phyloP scores from a whole-genome alignment of 2,329 filamentous ascomycete species.

The Basipetospora chlamydospora region DNA sequence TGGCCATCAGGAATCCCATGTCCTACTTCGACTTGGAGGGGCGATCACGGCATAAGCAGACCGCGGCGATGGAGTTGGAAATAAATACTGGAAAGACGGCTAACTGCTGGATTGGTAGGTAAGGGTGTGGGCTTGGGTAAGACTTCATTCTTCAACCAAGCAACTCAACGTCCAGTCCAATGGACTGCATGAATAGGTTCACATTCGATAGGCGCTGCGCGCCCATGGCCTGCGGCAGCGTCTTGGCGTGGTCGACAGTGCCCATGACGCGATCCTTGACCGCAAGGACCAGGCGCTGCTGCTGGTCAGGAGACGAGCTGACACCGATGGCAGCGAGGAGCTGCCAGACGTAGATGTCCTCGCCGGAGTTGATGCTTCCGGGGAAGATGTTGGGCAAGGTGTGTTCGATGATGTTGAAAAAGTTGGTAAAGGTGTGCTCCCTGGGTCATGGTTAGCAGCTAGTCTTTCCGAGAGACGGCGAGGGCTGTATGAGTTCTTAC shows the following conservation, averaged over 20 bases:
- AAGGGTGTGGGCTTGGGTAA: too few relatives aligned
- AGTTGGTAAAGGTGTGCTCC: conserved; percentile 65
- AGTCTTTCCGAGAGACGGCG: background rate
- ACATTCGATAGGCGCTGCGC: conserved; percentile 77
- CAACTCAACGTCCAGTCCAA: conserved; percentile 89
- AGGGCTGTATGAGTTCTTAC: conserved; percentile 24
- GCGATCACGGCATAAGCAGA: too few relatives aligned
- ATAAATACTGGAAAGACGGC: too few relatives aligned
- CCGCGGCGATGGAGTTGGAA: too few relatives aligned
- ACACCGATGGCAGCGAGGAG: conserved; percentile 92
- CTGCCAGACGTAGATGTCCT: conserved; percentile 97
- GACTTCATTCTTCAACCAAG: conserved; percentile 15
- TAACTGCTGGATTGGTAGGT: too few relatives aligned
- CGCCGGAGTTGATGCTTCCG: conserved; percentile 72
- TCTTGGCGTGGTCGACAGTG: conserved; percentile 79
- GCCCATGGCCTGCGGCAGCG: conserved; percentile 73
- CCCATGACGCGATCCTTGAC: conserved; percentile 98
- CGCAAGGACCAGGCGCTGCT: conserved; percentile 82
- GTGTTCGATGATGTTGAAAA: conserved; percentile 81
- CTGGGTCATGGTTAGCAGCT: conserved; percentile 19
- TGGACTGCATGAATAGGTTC: conserved; percentile 96
- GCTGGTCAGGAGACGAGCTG: conserved; percentile 83
- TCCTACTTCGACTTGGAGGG: too few relatives aligned
- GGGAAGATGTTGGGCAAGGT: conserved; percentile 79
- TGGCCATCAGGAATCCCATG: too few relatives aligned